Base-by-base conservation (phyloP, 495 filamentous ascomycete genomes). In the Penicillium robsamsonii region DNA sequence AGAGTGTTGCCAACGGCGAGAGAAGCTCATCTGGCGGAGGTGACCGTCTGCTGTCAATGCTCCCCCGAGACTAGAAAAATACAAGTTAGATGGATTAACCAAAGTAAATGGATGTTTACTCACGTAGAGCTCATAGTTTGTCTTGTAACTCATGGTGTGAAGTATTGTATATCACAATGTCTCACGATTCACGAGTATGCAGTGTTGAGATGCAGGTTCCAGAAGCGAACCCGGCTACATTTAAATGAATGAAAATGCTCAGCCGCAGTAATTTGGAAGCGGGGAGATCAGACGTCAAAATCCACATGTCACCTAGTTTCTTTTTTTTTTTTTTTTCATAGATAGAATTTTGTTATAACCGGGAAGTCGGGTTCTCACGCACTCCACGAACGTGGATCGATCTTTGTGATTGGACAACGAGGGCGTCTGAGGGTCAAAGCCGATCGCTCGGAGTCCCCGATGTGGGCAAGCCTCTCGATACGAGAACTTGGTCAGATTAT, bases 101-200 rank as follows among this genome's bases (percentile, higher is more conserved):
- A 42, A 20, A 20, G 30, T 15, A 24, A n/a, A 30, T 33, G 47
- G 27, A 11, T 12, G 20, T 2, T 12, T 29, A 71, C 70, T 66
- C 57, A 73, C 69, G 53, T 75, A 73, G 43, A 72, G 67, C 50
- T 78, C 73, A 56, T 76, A 78, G 67, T 78, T 78, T 57, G 66
- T 72, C 42, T 74, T 75, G 69, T 78, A 78, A 46, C 65, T 68
- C 68, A 71, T 78, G 38, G 45, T 68, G 48, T 49, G 17, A 24
- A 44, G 42, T 50, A 18, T 37, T 37, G 35, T 25, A 27, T 22
- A 22, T 27, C 33, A 40, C 49, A 40, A 35, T 22, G 18, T 49
- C 5, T 15, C 1, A 11, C 43, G 54, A 35, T 31, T 13, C 22
- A 25, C 41, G 2, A 46, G 40, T 37, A 10, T 43, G 37, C 17